These are phyloP conservation scores for Asterionellopsis glacialis DNA, from an alignment of 108 stramenopile genomes.

Conservation along the genomic window DNA sequence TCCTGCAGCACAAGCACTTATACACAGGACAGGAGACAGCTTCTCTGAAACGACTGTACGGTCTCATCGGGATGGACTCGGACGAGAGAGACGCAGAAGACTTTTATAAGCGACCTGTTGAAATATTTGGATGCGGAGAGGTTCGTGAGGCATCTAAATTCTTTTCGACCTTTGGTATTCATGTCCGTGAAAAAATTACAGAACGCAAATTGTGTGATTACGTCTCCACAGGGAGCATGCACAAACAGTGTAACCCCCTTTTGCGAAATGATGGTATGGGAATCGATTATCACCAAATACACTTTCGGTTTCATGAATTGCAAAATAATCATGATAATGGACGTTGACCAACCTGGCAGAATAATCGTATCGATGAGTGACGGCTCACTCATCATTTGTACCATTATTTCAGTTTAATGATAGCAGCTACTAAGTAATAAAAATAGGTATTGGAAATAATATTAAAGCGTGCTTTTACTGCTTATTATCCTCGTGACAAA, in stretches of 20 bases:
- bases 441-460: too few species aligned
- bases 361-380: too few species aligned
- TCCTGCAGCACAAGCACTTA: conserved; percentile 22
- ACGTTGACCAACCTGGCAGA: too few species aligned
- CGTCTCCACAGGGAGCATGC: conserved; percentile 36
- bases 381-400: too few species aligned
- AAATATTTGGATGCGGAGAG: conserved; percentile 37
- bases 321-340: conserved; percentile 10
- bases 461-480: too few species aligned
- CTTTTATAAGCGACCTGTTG: conserved; percentile 8
- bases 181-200: conserved; percentile 28
- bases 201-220: conserved; percentile 54
- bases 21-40: conserved; percentile 18
- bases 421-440: too few species aligned
- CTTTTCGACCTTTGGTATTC: conserved; percentile 49
- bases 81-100: background rate
- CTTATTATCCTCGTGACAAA: too few species aligned
- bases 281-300: conserved; percentile 51
- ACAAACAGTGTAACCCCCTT: conserved; percentile 26
- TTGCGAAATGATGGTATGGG: conserved; percentile 51
- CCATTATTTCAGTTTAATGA: too few species aligned
- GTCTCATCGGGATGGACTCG: conserved; percentile 22
- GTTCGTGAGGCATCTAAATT: conserved; percentile 33
- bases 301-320: conserved; percentile 36
- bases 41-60: conserved; percentile 25